A percentile compares a stretch with the other conserved stretches of the same genome.
Conservation (phyloP, 441 rosid species). For the Populus trichocarpa region DNA sequence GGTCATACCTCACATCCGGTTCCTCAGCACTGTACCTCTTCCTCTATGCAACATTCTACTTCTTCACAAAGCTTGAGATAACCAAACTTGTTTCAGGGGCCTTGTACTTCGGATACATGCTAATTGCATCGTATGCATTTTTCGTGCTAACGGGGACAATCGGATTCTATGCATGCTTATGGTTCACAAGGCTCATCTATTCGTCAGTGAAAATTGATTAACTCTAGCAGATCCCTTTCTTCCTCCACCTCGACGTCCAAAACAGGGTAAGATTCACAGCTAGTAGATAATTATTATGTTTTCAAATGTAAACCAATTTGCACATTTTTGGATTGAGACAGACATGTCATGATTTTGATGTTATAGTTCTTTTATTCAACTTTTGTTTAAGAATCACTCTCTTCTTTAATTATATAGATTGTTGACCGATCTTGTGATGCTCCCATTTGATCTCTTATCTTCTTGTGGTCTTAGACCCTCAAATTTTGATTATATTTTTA, state of each 20-base stretch:
- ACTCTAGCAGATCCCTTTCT: slow-evolving; percentile 12
- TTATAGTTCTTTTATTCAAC: slow-evolving; percentile 12
- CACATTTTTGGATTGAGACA: slow-evolving; percentile 30
- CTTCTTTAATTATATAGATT: slow-evolving; percentile 19
- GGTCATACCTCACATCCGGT: slow-evolving; percentile 89
- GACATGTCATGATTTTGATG: slow-evolving; percentile 11
- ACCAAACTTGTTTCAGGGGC: slow-evolving; percentile 75
- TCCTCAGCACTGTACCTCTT: slow-evolving; percentile 86
- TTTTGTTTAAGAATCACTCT: slow-evolving; percentile 17
- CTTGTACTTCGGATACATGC: slow-evolving; percentile 91
- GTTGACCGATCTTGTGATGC: slow-evolving; percentile 11
- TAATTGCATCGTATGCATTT: slow-evolving; percentile 74
- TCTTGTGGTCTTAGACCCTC: background rate
- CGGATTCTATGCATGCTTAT: slow-evolving; percentile 90
- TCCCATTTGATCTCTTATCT: background rate
- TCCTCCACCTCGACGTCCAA: background rate
- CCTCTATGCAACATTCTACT: slow-evolving; percentile 85
- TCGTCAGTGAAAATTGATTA: slow-evolving; percentile 89
- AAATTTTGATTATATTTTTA: background rate
- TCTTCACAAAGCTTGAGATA: slow-evolving; percentile 94
- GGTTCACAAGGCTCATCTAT: slow-evolving; percentile 97
- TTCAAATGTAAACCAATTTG: slow-evolving; percentile 33
- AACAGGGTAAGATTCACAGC: slow-evolving; percentile 26
- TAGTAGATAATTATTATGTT: slow-evolving; percentile 30
- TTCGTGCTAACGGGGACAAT: slow-evolving; percentile 81